Evolutionary conservation across 257 asterid species (phyloP), one percentile per base, ranked within the genome.

Genomic region (Cruciata laevipes): DNA sequence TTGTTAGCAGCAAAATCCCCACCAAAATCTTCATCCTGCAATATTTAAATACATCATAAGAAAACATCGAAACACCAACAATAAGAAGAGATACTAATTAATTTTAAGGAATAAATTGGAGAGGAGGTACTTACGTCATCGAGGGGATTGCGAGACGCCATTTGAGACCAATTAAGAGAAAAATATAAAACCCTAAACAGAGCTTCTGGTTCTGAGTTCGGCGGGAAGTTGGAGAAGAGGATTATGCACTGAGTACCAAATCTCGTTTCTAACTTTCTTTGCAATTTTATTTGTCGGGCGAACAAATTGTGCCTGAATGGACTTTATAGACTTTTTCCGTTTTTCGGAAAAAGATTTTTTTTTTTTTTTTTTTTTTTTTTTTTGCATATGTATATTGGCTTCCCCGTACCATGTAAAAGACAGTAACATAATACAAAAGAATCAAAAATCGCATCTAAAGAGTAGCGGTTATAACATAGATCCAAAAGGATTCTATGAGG

Each of bases 1-100:
- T 77, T 67, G 61, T 70, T 80, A 25, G 74, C 87, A 6, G 89
- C 37, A 70, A 87, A 83, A 79, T 87, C 91, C 63, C 95, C 95
- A n/a, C 92, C 92, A 71, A 88, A 90, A 78, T 86, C 97, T 72
- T 88, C 95, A 70, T 88, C 97, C 95, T 88, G 77, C 20, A 27
- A 16, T 63, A 52, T 21, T 38, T 24, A 0, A 47, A 33, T 74
- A 73, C 14, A 4, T 52, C 3, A 18, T 49, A 51, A 20, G 51
- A 73, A 16, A 25, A 68, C 47, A 11, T 42, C 44, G 2, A 69
- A 52, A 35, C 49, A 6, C 17, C 25, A 53, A 25, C 16, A 12
- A 72, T 66, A 56, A 25, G 16, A 13, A 60, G 23, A 23, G 12
- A 3, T 11, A 42, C 51, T 42, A 37, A 37, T 3, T 12, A 11